These are phyloP conservation scores for Phialophora chinensis DNA, from an alignment of 2,329 filamentous ascomycete species.

Conservation along the genomic window DNA sequence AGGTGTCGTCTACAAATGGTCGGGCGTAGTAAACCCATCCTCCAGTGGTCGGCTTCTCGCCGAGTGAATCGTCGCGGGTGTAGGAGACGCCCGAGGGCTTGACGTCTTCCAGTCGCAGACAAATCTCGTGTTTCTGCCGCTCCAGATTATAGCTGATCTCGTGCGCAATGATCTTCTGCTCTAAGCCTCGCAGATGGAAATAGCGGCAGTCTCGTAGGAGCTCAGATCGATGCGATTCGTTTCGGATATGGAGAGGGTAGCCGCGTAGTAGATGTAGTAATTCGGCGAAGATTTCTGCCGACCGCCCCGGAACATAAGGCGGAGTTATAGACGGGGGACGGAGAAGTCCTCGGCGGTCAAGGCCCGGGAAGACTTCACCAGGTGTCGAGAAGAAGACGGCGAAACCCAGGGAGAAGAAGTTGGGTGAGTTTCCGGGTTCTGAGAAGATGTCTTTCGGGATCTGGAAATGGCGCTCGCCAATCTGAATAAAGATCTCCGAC, in stretches of 20 bases:
- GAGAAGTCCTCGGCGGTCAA: constrained; percentile 77
- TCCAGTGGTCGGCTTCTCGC: constrained; percentile 35
- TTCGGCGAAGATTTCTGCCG: constrained; percentile 82
- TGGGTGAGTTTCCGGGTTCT: constrained; percentile 85
- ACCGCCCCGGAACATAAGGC: constrained; percentile 78
- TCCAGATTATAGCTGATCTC: constrained; percentile 75
- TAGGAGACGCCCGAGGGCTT: constrained; percentile 82
- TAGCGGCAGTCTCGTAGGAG: constrained; percentile 87
- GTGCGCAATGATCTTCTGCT: constrained; percentile 84
- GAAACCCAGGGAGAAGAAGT: constrained; percentile 93
- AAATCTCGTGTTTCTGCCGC: constrained; percentile 73
- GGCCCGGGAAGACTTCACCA: constrained; percentile 81
- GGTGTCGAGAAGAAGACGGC: constrained; percentile 83
- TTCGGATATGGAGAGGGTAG: constrained; percentile 77
- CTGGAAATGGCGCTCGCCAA: constrained; percentile 85
- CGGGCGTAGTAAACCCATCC: constrained; percentile 79
- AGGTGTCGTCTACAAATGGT: constrained; percentile 79
- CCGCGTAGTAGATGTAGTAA: constrained; percentile 81
- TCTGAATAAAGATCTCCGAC: constrained; percentile 88
- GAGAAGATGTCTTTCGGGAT: constrained; percentile 88
- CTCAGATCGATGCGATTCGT: constrained; percentile 75
- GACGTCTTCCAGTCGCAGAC: constrained; percentile 82
- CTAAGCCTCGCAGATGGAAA: constrained; percentile 88
- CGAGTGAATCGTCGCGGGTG: constrained; percentile 52
- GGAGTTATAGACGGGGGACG: constrained; percentile 86